A percentile compares a stretch with the other conserved stretches of the same genome.
Conservation (phyloP, 257 asterid genomes). For the Eustoma russellianum region DNA sequence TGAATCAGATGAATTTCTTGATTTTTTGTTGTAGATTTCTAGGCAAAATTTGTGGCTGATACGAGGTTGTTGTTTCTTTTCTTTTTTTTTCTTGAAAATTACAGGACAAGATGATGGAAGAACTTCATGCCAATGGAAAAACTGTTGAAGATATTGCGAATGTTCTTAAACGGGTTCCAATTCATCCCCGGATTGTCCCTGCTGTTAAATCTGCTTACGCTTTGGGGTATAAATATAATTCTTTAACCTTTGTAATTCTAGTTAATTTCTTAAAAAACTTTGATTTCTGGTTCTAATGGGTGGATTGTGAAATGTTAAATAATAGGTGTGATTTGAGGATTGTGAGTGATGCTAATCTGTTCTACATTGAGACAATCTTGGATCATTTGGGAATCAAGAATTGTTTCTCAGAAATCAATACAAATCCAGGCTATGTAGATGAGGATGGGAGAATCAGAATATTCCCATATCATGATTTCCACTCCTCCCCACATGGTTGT, state of each 20-base stretch:
- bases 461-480: constrained; percentile 56
- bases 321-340: constrained; percentile 72
- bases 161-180: constrained; percentile 27
- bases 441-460: constrained; percentile 62
- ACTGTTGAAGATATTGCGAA: constrained; percentile 27
- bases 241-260: background rate
- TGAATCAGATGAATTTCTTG: too few species aligned
- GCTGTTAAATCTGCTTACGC: constrained; percentile 36
- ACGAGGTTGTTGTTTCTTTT: too few species aligned
- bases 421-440: constrained; percentile 60
- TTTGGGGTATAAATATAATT: constrained; percentile 21
- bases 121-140: constrained; percentile 28
- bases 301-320: background rate
- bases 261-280: background rate
- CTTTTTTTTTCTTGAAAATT: background rate
- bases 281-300: background rate
- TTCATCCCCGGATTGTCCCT: constrained; percentile 32
- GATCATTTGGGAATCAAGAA: constrained; percentile 54
- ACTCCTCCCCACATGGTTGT: constrained; percentile 34
- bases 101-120: constrained; percentile 39
- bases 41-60: too few species aligned
- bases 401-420: constrained; percentile 56
- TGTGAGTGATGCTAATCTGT: constrained; percentile 75
- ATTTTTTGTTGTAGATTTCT: too few species aligned
- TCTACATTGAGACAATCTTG: constrained; percentile 67